A percentile compares a stretch with the other conserved stretches of the same genome.
Evolutionary conservation across 2,329 filamentous ascomycete genomes (phyloP).

Genomic region (Penicillium occitanis): DNA sequence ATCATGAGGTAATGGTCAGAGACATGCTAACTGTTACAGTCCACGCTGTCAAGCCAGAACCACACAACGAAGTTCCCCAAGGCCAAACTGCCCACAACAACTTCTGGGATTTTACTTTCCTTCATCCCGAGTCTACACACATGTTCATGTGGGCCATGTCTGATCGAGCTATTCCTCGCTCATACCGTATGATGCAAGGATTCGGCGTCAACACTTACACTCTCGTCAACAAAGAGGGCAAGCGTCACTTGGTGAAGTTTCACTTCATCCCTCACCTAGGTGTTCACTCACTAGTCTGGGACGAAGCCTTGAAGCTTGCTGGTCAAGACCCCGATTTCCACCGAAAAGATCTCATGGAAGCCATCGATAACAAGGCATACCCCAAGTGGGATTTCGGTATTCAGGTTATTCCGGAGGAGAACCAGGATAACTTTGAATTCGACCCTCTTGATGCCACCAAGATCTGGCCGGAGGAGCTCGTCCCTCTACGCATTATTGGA

Average conservation of each 20-base stretch:
- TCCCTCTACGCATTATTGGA: slow-evolving; percentile 75
- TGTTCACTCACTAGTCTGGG: slow-evolving; percentile 71
- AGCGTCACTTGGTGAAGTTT: slow-evolving; percentile 75
- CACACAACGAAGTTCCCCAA: slow-evolving; percentile 68
- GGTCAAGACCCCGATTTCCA: slow-evolving; percentile 81
- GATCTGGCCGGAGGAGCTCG: slow-evolving; percentile 75
- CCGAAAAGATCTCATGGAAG: slow-evolving; percentile 71
- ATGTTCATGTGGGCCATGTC: slow-evolving; percentile 81
- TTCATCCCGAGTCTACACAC: slow-evolving; percentile 70
- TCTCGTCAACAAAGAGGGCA: slow-evolving; percentile 65
- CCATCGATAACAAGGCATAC: slow-evolving; percentile 68
- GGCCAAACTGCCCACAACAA: slow-evolving; percentile 71
- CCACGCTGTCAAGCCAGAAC: slow-evolving; percentile 66
- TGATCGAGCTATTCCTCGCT: slow-evolving; percentile 70
- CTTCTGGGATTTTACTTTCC: slow-evolving; percentile 72
- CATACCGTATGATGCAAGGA: slow-evolving; percentile 81
- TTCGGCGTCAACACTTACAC: slow-evolving; percentile 81
- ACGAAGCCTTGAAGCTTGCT: slow-evolving; percentile 72
- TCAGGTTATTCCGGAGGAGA: slow-evolving; percentile 70
- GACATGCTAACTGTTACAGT: slow-evolving; percentile 28
- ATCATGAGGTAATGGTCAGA: not conserved
- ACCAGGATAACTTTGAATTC: slow-evolving; percentile 77
- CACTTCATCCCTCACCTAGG: slow-evolving; percentile 72
- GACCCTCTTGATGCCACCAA: slow-evolving; percentile 85
- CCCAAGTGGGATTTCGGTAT: slow-evolving; percentile 81